These are phyloP conservation scores for Curvularia lunata DNA, from an alignment of 2,329 filamentous ascomycete genomes.

Conservation along the genomic window DNA sequence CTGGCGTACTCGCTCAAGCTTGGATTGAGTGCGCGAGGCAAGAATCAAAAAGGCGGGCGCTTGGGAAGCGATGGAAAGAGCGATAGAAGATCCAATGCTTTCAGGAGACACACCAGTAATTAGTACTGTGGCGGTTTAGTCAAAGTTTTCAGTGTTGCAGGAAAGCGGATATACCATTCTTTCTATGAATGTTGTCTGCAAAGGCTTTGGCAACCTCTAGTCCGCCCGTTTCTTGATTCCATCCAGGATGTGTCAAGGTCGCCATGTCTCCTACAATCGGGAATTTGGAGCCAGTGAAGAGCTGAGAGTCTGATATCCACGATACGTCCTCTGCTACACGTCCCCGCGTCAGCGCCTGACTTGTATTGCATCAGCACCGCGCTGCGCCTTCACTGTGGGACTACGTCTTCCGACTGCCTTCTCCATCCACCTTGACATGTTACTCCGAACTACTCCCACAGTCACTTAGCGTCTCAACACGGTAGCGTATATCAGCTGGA, in stretches of 20 bases:
- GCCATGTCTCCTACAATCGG: not conserved
- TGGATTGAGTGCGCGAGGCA: slow-evolving; percentile 53
- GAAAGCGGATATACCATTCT: slow-evolving; percentile 25
- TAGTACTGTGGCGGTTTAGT: slow-evolving; percentile 42
- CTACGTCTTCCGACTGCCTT: not conserved
- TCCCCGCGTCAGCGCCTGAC: not conserved
- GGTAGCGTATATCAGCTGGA: not conserved
- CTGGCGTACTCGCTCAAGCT: slow-evolving; percentile 50
- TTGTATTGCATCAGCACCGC: not conserved
- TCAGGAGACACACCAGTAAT: slow-evolving; percentile 45
- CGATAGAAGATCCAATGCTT: slow-evolving; percentile 40
- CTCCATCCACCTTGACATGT: not conserved
- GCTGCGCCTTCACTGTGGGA: not conserved
- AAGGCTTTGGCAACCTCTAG: slow-evolving; percentile 43
- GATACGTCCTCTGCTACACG: not conserved
- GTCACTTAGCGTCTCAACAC: not conserved
- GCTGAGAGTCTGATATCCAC: not conserved
- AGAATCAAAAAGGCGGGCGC: slow-evolving; percentile 37
- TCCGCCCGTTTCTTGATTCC: slow-evolving; percentile 40
- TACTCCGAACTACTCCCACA: not conserved
- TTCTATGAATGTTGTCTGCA: slow-evolving; percentile 33
- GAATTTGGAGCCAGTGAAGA: not conserved
- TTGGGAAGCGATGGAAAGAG: slow-evolving; percentile 38
- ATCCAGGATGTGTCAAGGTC: slow-evolving; percentile 46
- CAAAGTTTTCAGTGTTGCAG: fast-evolving